Base-by-base conservation (phyloP, 805 yeast genomes). In the Yueomyces sp. region DNA sequence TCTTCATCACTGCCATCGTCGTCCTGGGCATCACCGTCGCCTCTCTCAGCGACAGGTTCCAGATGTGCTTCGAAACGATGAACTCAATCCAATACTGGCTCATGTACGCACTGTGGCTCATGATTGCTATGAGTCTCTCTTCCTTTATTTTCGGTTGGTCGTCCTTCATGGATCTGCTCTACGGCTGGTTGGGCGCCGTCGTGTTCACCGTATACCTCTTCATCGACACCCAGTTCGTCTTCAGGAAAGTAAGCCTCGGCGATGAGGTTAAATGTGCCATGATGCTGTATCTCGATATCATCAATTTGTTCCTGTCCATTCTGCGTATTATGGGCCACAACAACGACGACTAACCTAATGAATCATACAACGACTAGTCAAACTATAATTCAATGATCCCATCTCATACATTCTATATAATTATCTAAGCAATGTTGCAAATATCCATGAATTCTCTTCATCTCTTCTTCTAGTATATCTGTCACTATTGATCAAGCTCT, bases 251-350 rank as follows among this genome's bases (percentile, higher is more conserved):
- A 52, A 81, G 79, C 54, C 79, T 86, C 38, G 95, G 86, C 52
- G 95, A 87, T 52, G 95, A 85, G 55, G 73, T 86, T n/a, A 72
- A 77, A 37, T 90, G 94, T 42, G 77, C 90, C 12, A 77, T 87
- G 56, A 66, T 76, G 51, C 70, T 87, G 48, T 86, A 87, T 60
- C 70, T 86, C 68, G 96, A 86, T 59, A 74, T 85, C 40, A 68
- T 87, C 63, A 86, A 86, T 63, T 69, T 86, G 63, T 87, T 86
- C 67, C 59, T 86, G 49, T 77, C 76, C 62, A 78, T 87, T 47
- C 70, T 86, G 57, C 69, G 94, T 48, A 72, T 85, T 37, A 64
- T 85, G 51, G 64, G 69, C 7, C 52, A 50, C 45, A 49, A 47
- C 38, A 47, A 51, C 40, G 59, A 59, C 39, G 46, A 48, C 42